A percentile compares a stretch with the other conserved stretches of the same genome.
These are phyloP conservation scores for Xylaria sp. DNA, from an alignment of 2,329 filamentous ascomycete genomes.

Conservation along the genomic window DNA sequence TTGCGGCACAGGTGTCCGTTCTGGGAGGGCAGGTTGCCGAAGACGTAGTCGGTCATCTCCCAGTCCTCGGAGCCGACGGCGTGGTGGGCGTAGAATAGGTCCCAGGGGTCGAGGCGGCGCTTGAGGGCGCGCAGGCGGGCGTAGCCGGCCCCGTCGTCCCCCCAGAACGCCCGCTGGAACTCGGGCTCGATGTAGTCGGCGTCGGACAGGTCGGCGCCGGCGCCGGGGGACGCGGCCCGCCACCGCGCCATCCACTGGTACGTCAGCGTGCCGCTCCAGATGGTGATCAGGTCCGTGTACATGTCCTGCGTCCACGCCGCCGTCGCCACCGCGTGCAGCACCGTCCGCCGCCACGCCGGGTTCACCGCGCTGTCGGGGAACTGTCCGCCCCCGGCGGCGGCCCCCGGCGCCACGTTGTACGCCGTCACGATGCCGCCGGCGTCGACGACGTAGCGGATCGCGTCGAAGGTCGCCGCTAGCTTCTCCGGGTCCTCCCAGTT, in stretches of 20 bases:
- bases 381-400: conserved; percentile 25
- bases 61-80: conserved; percentile 45
- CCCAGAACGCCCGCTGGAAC: conserved; percentile 43
- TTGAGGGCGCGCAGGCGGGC: conserved; percentile 39
- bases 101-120: conserved; percentile 40
- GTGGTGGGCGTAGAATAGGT: conserved; percentile 41
- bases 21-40: conserved; percentile 32
- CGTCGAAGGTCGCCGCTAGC: conserved; percentile 38
- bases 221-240: conserved; percentile 28
- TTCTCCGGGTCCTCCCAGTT: conserved; percentile 42
- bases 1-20: conserved; percentile 32
- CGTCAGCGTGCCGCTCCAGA: conserved; percentile 30
- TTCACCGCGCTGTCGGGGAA: conserved; percentile 42
- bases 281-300: conserved; percentile 30
- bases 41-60: conserved; percentile 35
- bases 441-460: conserved; percentile 39
- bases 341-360: conserved; percentile 41
- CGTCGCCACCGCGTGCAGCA: conserved; percentile 31
- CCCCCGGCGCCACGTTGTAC: conserved; percentile 31
- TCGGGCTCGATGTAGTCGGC: conserved; percentile 41
- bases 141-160: conserved; percentile 41
- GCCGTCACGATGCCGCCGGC: conserved; percentile 37
- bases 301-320: conserved; percentile 26
- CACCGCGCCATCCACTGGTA: conserved; percentile 29
- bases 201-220: conserved; percentile 36